These are phyloP conservation scores for Pulveroboletus ravenelii DNA, from an alignment of 768 basidiomycete genomes.

Conservation along the genomic window DNA sequence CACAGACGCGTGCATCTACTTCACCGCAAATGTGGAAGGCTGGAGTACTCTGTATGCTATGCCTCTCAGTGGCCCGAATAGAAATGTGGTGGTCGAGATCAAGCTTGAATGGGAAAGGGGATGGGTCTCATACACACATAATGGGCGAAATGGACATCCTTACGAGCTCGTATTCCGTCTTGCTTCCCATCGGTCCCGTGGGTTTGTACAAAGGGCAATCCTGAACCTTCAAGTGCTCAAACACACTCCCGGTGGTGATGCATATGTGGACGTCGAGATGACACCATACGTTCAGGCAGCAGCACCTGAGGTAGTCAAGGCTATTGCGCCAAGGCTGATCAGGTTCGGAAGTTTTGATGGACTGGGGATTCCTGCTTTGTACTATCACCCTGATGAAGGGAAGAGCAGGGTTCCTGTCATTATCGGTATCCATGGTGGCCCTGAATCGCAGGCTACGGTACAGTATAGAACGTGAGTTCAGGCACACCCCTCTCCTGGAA, in stretches of 20 bases:
- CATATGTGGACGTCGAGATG: constrained; percentile 27
- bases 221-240: constrained; percentile 28
- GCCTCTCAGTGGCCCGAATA: constrained; percentile 28
- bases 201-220: constrained; percentile 23
- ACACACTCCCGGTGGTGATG: constrained; percentile 19
- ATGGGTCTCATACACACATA: constrained; percentile 26
- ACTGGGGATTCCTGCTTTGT: constrained; percentile 38
- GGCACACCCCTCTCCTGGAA: neutral
- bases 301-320: constrained; percentile 23
- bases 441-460: constrained; percentile 34
- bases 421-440: constrained; percentile 40
- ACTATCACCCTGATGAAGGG: constrained; percentile 35
- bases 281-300: constrained; percentile 33
- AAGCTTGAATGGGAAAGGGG: constrained; percentile 31
- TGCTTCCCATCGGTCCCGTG: constrained; percentile 28
- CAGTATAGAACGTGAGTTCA: constrained; percentile 29
- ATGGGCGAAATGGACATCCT: constrained; percentile 32
- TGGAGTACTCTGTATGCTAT: constrained; percentile 30
- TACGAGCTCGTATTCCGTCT: constrained; percentile 31
- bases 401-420: constrained; percentile 30
- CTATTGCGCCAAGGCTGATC: constrained; percentile 32
- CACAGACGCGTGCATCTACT: constrained; percentile 28
- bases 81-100: constrained; percentile 30
- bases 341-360: constrained; percentile 40
- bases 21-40: constrained; percentile 38